Percentiles rank a stretch among this genome's conserved stretches.
These are phyloP conservation scores for Nannochloropsis granulata DNA, from an alignment of 108 stramenopile species.

Conservation along the genomic window DNA sequence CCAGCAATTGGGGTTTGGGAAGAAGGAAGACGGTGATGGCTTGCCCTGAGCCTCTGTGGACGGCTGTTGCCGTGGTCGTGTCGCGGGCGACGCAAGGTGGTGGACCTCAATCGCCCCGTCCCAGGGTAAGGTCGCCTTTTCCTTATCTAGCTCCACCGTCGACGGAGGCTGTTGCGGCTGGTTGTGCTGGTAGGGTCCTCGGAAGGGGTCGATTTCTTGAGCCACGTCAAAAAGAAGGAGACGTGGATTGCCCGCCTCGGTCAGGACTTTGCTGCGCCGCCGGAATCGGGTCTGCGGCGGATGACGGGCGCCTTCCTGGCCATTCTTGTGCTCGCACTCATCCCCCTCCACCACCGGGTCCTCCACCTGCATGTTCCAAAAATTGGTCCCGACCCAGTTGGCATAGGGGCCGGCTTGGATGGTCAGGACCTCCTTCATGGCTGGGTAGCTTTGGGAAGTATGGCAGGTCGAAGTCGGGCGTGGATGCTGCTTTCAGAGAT, in stretches of 20 bases:
- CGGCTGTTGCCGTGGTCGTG: neutral
- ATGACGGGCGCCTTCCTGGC: neutral
- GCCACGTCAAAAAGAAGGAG: neutral
- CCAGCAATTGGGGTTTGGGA: neutral
- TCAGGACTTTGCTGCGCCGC: neutral
- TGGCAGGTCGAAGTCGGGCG: too few species aligned
- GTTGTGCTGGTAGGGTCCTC: neutral
- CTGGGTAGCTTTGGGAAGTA: too few species aligned
- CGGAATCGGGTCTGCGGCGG: too few species aligned
- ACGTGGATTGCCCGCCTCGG: neutral
- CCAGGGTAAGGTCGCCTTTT: neutral
- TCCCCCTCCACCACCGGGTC: neutral
- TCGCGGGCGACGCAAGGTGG: neutral
- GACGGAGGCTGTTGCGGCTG: neutral
- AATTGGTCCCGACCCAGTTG: conserved; percentile 23
- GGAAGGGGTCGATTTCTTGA: neutral
- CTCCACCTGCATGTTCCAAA: conserved; percentile 23
- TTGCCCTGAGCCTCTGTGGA: neutral
- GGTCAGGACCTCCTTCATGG: neutral
- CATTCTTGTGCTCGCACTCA: neutral
- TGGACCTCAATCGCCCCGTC: neutral
- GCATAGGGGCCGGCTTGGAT: conserved; percentile 14
- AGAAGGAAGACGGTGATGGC: neutral
- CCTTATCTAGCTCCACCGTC: neutral
- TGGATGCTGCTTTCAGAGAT: too few species aligned